phyloP scores from a whole-genome alignment of 2,329 filamentous ascomycete species.

The Botrytis elliptica region DNA sequence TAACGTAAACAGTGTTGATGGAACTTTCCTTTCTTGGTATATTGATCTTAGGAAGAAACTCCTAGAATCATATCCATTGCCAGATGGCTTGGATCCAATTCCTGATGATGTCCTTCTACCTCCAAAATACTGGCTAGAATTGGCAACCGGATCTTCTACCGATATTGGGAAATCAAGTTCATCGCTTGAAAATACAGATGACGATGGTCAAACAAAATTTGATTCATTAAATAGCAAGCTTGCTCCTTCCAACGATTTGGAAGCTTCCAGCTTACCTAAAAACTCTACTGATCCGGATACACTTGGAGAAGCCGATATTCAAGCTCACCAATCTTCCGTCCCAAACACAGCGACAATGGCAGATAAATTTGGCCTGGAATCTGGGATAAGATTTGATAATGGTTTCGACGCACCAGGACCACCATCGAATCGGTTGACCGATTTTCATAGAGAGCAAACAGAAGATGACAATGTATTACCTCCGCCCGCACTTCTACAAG shows the following conservation, averaged over 20 bases:
- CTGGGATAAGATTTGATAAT: background rate
- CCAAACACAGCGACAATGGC: background rate
- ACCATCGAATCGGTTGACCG: slow-evolving; percentile 1
- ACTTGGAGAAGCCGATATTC: background rate
- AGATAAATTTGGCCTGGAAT: background rate
- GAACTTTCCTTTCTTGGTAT: slow-evolving; percentile 77
- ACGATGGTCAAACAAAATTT: background rate
- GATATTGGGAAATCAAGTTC: background rate
- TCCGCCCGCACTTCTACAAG: background rate
- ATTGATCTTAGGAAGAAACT: slow-evolving; percentile 65
- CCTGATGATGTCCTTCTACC: slow-evolving; percentile 71
- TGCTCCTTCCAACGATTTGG: background rate
- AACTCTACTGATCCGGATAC: background rate
- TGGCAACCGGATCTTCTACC: slow-evolving; percentile 14
- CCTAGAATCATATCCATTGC: slow-evolving; percentile 66
- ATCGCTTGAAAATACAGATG: background rate
- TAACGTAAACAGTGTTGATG: slow-evolving; percentile 63
- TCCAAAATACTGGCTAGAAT: slow-evolving; percentile 48
- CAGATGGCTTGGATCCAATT: slow-evolving; percentile 65
- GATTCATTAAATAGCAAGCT: background rate
- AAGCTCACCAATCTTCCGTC: background rate
- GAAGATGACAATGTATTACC: slow-evolving; percentile 7
- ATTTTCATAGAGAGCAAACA: background rate
- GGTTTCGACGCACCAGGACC: background rate
- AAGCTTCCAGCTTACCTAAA: background rate